phyloP scores from a whole-genome alignment of 768 basidiomycete genomes.

The Suillus luteus region DNA sequence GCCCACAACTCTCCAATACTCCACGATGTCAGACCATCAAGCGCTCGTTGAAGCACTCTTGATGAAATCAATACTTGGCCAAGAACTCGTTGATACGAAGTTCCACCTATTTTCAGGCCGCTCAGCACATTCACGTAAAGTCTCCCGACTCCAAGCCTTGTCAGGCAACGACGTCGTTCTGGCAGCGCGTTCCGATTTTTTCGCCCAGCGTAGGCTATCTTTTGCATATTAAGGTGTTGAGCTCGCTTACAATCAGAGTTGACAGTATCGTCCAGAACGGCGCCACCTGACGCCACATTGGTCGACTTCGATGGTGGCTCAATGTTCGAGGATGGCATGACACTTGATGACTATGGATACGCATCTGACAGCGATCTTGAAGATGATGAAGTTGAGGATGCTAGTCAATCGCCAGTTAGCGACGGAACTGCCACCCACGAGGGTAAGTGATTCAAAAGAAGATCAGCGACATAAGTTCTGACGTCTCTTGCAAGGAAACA shows the following conservation, averaged over 20 bases:
- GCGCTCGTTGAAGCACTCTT: slow-evolving; percentile 25
- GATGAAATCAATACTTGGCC: slow-evolving; percentile 28
- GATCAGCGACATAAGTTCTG: neutral
- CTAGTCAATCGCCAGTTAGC: neutral
- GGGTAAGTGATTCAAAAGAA: neutral
- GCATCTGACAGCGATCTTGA: slow-evolving; percentile 39
- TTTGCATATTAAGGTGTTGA: neutral
- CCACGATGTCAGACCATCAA: slow-evolving; percentile 12
- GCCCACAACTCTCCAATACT: neutral
- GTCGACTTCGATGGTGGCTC: slow-evolving; percentile 18
- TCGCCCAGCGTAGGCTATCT: slow-evolving; percentile 25
- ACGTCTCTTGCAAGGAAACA: slow-evolving; percentile 10
- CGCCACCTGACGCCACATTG: slow-evolving; percentile 17
- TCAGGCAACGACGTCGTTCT: slow-evolving; percentile 33
- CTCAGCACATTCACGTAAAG: slow-evolving; percentile 16
- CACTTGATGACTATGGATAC: slow-evolving; percentile 32
- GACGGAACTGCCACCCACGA: neutral
- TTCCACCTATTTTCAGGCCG: slow-evolving; percentile 33
- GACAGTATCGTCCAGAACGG: slow-evolving; percentile 21
- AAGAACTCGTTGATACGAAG: slow-evolving; percentile 32
- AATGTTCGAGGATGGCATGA: slow-evolving; percentile 11
- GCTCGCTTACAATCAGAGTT: neutral
- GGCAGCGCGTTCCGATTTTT: slow-evolving; percentile 30
- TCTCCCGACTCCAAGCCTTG: slow-evolving; percentile 24
- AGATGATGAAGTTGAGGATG: slow-evolving; percentile 19